These are phyloP conservation scores for Thelephora aurantiotincta DNA, from an alignment of 768 basidiomycete genomes.

Conservation along the genomic window DNA sequence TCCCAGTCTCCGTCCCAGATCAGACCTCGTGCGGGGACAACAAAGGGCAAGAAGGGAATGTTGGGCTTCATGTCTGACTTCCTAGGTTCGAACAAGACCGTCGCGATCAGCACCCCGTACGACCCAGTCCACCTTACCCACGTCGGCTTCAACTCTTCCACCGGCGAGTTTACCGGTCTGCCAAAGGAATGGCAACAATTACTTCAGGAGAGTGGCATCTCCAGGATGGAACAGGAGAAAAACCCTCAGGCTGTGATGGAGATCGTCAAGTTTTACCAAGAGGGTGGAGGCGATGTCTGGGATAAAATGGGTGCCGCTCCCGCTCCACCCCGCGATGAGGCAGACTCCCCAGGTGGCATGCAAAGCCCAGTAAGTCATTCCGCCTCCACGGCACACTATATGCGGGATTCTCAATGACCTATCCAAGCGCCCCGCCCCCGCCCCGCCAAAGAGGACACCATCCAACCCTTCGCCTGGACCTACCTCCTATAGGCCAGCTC, in stretches of 20 bases:
- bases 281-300: slow-evolving; percentile 64
- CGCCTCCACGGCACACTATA: not conserved
- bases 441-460: slow-evolving; percentile 17
- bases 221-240: slow-evolving; percentile 87
- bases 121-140: slow-evolving; percentile 97
- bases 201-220: slow-evolving; percentile 87
- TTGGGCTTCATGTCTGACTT: slow-evolving; percentile 55
- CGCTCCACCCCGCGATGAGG: slow-evolving; percentile 8
- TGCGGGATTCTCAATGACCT: not conserved
- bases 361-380: slow-evolving; percentile 38
- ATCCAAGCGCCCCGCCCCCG: not conserved
- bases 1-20: slow-evolving; percentile 8
- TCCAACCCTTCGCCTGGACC: slow-evolving; percentile 21
- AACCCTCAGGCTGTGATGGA: slow-evolving; percentile 98
- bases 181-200: slow-evolving; percentile 97
- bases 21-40: slow-evolving; percentile 29
- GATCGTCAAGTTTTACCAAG: slow-evolving; percentile 97
- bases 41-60: slow-evolving; percentile 50
- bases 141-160: slow-evolving; percentile 93
- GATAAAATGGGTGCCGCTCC: slow-evolving; percentile 46
- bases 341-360: slow-evolving; percentile 32
- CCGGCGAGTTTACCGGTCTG: slow-evolving; percentile 89
- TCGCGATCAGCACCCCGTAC: slow-evolving; percentile 86
- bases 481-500: slow-evolving; percentile 58
- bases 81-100: slow-evolving; percentile 36